Conservation (phyloP, 345 rosid species). For the Acer saccharum region DNA sequence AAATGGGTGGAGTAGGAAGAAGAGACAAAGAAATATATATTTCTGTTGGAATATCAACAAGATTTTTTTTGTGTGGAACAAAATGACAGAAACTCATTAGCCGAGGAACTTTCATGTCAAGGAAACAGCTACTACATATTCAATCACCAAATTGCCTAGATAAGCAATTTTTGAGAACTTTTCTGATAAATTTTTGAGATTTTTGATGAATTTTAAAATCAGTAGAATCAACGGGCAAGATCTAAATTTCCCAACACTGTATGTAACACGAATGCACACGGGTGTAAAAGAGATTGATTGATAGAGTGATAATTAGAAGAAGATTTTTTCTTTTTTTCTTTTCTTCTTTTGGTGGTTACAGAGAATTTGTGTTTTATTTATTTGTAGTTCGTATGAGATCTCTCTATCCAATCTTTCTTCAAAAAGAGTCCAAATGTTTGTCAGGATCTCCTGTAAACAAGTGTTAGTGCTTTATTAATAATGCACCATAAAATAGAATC, state of each 20-base stretch:
- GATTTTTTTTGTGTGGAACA: constrained; percentile 21
- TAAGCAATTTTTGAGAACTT: no score
- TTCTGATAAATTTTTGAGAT: no score
- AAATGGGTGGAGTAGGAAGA: not conserved
- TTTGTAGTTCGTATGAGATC: not conserved
- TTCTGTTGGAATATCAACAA: constrained; percentile 16
- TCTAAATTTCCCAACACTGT: not conserved
- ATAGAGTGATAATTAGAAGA: no score
- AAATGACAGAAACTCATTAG: constrained; percentile 18
- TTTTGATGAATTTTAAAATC: not conserved
- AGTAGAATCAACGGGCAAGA: not conserved
- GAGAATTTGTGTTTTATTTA: not conserved
- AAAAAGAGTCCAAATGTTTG: not conserved
- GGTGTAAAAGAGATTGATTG: not conserved
- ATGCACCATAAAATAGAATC: constrained; percentile 4
- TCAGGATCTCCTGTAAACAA: not conserved
- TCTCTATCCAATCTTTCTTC: not conserved
- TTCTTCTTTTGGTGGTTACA: not conserved
- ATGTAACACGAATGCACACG: not conserved
- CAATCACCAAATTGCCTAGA: not conserved
- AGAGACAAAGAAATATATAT: constrained; percentile 22
- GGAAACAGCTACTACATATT: constrained; percentile 4
- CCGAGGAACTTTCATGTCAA: constrained; percentile 14
- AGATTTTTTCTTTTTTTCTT: no score
- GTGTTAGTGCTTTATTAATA: not conserved